Evolutionary conservation across 2,329 filamentous ascomycete genomes (phyloP), one percentile per base, ranked within the genome.

Genomic region (Fusarium sp.): DNA sequence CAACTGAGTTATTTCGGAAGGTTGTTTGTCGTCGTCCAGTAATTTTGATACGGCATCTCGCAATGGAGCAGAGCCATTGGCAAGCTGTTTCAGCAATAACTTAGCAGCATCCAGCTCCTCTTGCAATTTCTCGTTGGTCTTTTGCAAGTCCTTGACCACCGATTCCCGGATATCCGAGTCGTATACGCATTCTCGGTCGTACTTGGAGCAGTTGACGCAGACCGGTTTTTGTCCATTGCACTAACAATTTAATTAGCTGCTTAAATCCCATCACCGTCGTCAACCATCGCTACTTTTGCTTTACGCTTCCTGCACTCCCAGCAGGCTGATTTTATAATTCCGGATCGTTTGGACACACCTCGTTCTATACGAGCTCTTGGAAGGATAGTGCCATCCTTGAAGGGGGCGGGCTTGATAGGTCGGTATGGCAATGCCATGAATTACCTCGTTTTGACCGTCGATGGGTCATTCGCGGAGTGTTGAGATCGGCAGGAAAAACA

Each of bases 191-290:
- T 42, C 11, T 4, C 23, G 37, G 0, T 23, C 32, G 6, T 33
- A 8, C 17, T 66, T 69, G 6, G 26, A 32, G 7, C 66, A 69
- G 33, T 8, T 60, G 6, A 9, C 15, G 11, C 66, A 69, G 4
- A 55, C 6, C 1, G 66, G 66, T 1, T 54, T 69, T 2, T 40
- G 7, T 1, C 66, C 66, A 9, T 70, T 60, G 11, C 66, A 69
- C 66, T 69, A 30, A 7, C 23, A 23, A 23, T 23, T 23, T 23
- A 23, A 23, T 23, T 23, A 23, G 23, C 5, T 23, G 23, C 23
- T 23, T 23, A 23, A 23, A 3, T 23, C 23, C 5, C 5, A 6
- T 23, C 23, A 23, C 23, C 23, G 23, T 4, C 23, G 23, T 23
- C 23, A 23, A 5, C 23, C 23, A 23, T 23, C 5, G 23, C 23